Evolutionary conservation across 2,329 filamentous ascomycete genomes (phyloP).

Genomic region (Ophiostoma tasmaniense): DNA sequence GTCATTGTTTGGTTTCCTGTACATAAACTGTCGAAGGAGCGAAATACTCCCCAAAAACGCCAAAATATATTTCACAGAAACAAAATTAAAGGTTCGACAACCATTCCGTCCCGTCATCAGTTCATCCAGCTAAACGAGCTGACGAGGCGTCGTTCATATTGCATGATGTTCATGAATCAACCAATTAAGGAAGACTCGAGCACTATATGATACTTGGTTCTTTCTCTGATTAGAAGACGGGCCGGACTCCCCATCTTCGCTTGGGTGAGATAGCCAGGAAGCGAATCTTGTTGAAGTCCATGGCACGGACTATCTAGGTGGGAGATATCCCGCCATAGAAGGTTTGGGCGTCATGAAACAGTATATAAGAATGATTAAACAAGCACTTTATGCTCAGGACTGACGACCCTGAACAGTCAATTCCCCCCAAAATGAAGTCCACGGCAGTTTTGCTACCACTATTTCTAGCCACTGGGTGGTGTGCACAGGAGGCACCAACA

Average conservation of each 20-base stretch:
- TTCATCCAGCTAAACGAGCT: too few species aligned
- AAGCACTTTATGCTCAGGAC: background rate
- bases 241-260: background rate
- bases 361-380: background rate
- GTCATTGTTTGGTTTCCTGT: too few species aligned
- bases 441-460: background rate
- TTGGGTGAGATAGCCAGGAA: background rate
- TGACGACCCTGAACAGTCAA: background rate
- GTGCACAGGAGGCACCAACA: background rate
- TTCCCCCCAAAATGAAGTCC: background rate
- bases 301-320: background rate
- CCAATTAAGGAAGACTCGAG: too few species aligned
- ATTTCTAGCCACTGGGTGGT: background rate
- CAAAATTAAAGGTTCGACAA: too few species aligned
- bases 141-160: too few species aligned
- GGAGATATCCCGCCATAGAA: background rate
- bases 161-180: too few species aligned
- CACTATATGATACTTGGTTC: too few species aligned
- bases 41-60: too few species aligned
- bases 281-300: background rate
- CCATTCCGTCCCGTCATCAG: too few species aligned
- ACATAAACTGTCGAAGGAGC: too few species aligned
- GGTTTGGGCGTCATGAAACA: background rate
- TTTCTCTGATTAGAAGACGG: too few species aligned
- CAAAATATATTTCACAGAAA: too few species aligned